phyloP scores from a whole-genome alignment of 208 protist species.

The Porcisia hertigi region DNA sequence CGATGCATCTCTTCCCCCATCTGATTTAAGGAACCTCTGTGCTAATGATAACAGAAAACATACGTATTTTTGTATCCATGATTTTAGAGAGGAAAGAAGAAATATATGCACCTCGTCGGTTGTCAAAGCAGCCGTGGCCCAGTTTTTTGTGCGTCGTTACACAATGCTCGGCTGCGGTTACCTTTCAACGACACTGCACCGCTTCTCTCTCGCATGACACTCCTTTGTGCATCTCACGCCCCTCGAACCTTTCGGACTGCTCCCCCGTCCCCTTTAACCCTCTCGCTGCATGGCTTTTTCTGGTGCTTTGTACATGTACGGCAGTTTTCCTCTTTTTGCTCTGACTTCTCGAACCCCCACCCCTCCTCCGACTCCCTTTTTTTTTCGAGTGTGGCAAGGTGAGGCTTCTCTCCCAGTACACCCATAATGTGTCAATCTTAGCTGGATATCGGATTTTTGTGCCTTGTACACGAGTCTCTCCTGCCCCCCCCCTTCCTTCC shows the following conservation, averaged over 20 bases:
- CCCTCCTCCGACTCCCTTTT: not conserved
- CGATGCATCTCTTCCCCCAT: not conserved
- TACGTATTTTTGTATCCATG: not conserved
- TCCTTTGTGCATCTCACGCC: not conserved
- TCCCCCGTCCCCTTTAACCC: not conserved
- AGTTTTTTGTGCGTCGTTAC: not conserved
- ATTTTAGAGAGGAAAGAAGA: constrained; percentile 13
- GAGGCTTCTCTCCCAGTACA: not conserved
- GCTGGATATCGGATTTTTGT: not conserved
- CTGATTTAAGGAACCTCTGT: constrained; percentile 11
- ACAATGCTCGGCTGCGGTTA: not conserved
- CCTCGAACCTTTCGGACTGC: not conserved
- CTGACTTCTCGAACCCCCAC: not conserved
- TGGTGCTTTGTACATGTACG: too few relatives aligned
- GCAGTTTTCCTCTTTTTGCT: not conserved
- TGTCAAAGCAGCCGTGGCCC: not conserved
- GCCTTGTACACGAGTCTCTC: not conserved
- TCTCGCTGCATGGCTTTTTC: not conserved
- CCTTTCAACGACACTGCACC: not conserved
- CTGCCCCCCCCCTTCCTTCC: not conserved
- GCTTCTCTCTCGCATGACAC: not conserved
- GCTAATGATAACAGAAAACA: constrained; percentile 8
- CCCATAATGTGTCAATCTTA: not conserved
- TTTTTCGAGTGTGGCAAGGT: not conserved
- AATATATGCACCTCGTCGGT: not conserved